Base-by-base conservation (phyloP, 768 basidiomycete species). In the Coprinellus aureogranulatus region DNA sequence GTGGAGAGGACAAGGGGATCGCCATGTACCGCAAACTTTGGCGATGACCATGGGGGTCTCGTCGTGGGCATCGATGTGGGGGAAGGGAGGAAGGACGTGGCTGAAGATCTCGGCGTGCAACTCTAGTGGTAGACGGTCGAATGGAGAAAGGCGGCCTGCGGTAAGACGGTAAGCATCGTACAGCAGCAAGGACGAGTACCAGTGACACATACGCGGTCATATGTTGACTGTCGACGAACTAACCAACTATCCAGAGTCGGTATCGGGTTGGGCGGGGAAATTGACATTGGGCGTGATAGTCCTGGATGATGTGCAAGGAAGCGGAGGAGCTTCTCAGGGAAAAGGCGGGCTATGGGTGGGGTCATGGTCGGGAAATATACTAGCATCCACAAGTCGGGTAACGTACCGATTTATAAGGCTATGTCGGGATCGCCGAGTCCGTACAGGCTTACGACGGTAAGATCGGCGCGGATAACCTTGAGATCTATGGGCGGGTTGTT, bases 31-130 rank as follows among this genome's bases (percentile, higher is more conserved):
- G 59, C 77, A 79, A 14, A 83, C 75, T 39, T 65, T 65, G 20
- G 74, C 67, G 22, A 82, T 59, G 6, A 77, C 46, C 30, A 77
- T 58, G 18, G 81, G 79, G 0, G 72, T 73, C 48, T 72, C 71
- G 28, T 65, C 60, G 20, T 34, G 20, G 48, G 64, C 48, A 53
- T 61, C 63, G 31, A 79, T 64, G n/a, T 54, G 63, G 28, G 74
- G 71, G 55, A 72, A 73, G 0, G 62, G 53, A 20, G 68, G 62
- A n/a, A 75, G 61, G 60, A 74, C 77, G 18, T 70, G 68, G 9
- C 64, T 61, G 63, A 82, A 82, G 34, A 84, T 77, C 64, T 81
- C 77, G 34, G 74, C 71, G 28, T 75, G 71, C 3, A 83, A 64
- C 63, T 83, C 82, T 1, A 75, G 44, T 4, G 81, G 81, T 6